Base-by-base conservation (phyloP, 495 filamentous ascomycete genomes). In the Podospora pseudocomata region DNA sequence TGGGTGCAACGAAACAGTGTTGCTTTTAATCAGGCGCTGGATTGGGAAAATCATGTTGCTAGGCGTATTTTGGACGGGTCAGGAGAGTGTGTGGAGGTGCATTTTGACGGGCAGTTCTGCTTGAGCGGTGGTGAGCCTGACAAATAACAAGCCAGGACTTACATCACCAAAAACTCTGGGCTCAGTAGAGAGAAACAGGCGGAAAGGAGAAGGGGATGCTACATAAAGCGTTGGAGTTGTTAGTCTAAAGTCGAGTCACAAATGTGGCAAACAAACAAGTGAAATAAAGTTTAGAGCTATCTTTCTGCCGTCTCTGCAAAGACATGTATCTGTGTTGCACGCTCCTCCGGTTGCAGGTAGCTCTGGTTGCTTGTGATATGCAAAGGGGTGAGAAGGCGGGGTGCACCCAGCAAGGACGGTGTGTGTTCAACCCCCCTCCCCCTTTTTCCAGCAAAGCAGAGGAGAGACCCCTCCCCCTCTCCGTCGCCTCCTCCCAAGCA, bases 401-500 rank as follows among this genome's bases (percentile, higher is more conserved):
- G 39, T 49, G 39, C 9, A 49, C 39, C 39, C 39, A 49, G 39
- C 39, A 49, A 49, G 39, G 7, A 32, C 30, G 30, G 39, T 49
- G 39, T 49, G 18, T 49, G 60, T 44, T 61, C 54, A 53, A 59
- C 54, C 19, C 55, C 44, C 57, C 19, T 68, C 16, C 28, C 54
- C 53, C 64, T 58, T 49, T 67, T 28, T 7, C 15, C 65, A 27
- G 23, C 58, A 16, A 16, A 59, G 49, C 34, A 19, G 64, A 28
- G 26, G 26, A 16, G 26, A 66, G 18, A 60, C 53, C 26, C 26
- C 9, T 34, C 55, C n/a, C 71, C 71, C 66, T 69, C 71, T 66
- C 69, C 4, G 13, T 39, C 27, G 39, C 5, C n/a, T 54, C 39
- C 39, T 49, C 39, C 39, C 39, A 49, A 49, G 6, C 39, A 49